A percentile compares a stretch with the other conserved stretches of the same genome.
These are phyloP conservation scores for Gloeophyllum trabeum DNA, from an alignment of 768 basidiomycete genomes.

Conservation along the genomic window DNA sequence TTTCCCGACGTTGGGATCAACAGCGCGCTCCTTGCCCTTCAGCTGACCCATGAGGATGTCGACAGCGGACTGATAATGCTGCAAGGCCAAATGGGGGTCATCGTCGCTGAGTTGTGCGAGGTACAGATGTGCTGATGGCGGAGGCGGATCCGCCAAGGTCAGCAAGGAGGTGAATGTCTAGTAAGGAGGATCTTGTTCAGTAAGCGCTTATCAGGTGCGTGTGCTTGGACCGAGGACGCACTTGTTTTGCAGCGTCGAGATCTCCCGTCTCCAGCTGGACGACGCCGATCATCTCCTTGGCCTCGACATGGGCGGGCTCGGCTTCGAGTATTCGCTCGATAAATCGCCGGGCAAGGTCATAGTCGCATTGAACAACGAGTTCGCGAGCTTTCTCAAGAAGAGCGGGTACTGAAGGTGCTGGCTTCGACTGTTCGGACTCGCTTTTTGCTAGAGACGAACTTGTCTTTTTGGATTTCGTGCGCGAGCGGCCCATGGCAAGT, in stretches of 20 bases:
- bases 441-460: too few species aligned
- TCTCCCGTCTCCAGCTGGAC: slow-evolving; percentile 73
- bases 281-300: slow-evolving; percentile 74
- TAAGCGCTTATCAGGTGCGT: neutral
- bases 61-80: slow-evolving; percentile 74
- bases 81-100: slow-evolving; percentile 61
- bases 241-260: slow-evolving; percentile 56
- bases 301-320: slow-evolving; percentile 52
- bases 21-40: slow-evolving; percentile 62
- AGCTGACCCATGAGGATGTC: slow-evolving; percentile 56
- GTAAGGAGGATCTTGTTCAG: neutral
- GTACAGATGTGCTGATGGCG: slow-evolving; percentile 76
- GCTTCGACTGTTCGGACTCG: neutral
- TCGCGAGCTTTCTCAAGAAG: slow-evolving; percentile 70
- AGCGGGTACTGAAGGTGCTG: slow-evolving; percentile 26
- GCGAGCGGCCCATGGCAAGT: neutral
- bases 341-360: slow-evolving; percentile 69
- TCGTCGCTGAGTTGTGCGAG: slow-evolving; percentile 78
- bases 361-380: slow-evolving; percentile 79
- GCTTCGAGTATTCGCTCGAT: slow-evolving; percentile 54
- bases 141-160: slow-evolving; percentile 50
- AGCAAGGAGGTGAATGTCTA: slow-evolving; percentile 54
- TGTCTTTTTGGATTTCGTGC: neutral
- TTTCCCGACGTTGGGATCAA: slow-evolving; percentile 19
- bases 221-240: slow-evolving; percentile 20